Evolutionary conservation across 2,329 filamentous ascomycete species (phyloP), one percentile per base, ranked within the genome.

Genomic region (Sarocladiaceae sp.): DNA sequence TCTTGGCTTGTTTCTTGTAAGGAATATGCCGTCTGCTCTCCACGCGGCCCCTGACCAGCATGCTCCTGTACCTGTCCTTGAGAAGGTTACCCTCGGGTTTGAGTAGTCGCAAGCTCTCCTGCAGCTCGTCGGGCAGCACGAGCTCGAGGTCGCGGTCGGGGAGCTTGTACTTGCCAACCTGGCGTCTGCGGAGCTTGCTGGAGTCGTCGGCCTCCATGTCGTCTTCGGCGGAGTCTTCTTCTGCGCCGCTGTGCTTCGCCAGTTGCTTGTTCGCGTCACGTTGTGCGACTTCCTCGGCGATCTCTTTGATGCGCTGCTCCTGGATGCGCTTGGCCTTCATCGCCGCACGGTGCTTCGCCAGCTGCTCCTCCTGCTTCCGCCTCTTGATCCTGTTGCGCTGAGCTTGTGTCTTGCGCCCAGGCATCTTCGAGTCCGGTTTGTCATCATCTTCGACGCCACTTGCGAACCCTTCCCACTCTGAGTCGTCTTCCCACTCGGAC

Each of bases 31-130:
- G 83, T 55, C 93, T 77, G 41, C 79, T 78, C 72, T 98, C 93
- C 49, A 98, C 68, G 68, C 93, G 95, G 48, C 93, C 93, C 50
- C 89, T 80, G 26, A 97, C 76, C 50, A 97, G 71, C 66, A 97
- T 73, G 62, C 80, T 97, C 50, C 93, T 76, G 70, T 95, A 97
- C 42, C 93, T 78, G 58, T 98, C 93, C 53, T 88, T 88, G 54
- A 98, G 72, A 31, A 96, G 69, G 60, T 96, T 97, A n/a, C 93
- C 93, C 64, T 98, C 93, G 0, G 93, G 93, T 65, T 91, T 95
- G 52, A 95, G 67, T 58, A 89, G 65, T 58, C 93, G 66, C 57
- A 96, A 67, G 41, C 88, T 83, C 58, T 95, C 79, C 64, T 95
- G 75, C 57, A 93, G 65, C 69, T 98, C 80, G 66, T 97, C 81